Base-by-base conservation (phyloP, 257 asterid genomes). In the Solanum peruvianum region DNA sequence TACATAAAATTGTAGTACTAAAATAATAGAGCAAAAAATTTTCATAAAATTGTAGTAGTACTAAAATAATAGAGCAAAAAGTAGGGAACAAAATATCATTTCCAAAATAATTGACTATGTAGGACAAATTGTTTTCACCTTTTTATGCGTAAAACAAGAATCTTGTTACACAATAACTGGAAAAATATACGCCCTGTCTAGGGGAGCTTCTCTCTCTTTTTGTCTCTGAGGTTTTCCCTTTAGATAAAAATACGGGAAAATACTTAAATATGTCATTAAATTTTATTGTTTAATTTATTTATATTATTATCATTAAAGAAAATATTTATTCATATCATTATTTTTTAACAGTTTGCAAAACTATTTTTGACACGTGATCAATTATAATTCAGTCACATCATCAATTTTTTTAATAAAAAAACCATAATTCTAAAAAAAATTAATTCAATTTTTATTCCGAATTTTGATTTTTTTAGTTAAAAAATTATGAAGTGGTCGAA, bases 181-280 rank as follows among this genome's bases (percentile, higher is more conserved):
- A 7, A 39, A 76, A 76, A 76, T 76, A 76, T 76, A 41, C 35
- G 58, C 83, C 60, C 9, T 76, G 58, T 41, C 83, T 23, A 23
- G 35, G 21, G 83, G 83, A 76, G 5, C 58, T 41, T 41, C 3
- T 76, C 23, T 41, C 35, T 41, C 3, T 2, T 72, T 58, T 3
- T 56, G n/a, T 56, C 64, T 56, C n/a, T 56, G 9, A 16, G 60
- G 9, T 52, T 18, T 58, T 20, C 1, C 3, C 25, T 58, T 58
- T 11, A 1, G 2, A 0, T 20, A 58, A 58, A 58, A 58, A 33
- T 33, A 0, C 3, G 35, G 1, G 5, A 33, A 33, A 1, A 33
- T 33, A 5, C 35, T 3, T 0, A 0, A 33, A 33, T 33, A 33
- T 33, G 35, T 4, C 1, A 33, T 33, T 33, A 0, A 33, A 3